These are phyloP conservation scores for Boeremia exigua DNA, from an alignment of 2,329 filamentous ascomycete genomes.

Conservation along the genomic window DNA sequence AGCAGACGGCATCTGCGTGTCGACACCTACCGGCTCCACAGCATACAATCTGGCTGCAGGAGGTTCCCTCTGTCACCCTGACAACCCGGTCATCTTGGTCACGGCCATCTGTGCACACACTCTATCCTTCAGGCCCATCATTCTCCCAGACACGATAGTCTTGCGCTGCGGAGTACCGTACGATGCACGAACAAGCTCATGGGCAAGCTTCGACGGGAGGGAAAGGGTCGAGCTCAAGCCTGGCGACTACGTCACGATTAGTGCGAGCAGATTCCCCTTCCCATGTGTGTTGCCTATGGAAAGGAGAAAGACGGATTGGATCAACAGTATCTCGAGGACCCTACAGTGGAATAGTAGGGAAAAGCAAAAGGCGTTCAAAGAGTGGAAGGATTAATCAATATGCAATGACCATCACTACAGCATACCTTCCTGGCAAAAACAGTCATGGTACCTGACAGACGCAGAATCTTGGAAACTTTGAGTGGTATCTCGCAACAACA, in stretches of 20 bases:
- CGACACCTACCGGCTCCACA: conserved; percentile 92
- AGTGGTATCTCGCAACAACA: too few species aligned
- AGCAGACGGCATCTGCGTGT: conserved; percentile 91
- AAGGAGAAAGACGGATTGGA: conserved; percentile 76
- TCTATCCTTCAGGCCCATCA: conserved; percentile 93
- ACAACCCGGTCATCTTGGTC: conserved; percentile 94
- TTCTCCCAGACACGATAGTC: conserved; percentile 94
- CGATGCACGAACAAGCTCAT: conserved; percentile 84
- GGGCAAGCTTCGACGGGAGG: conserved; percentile 97
- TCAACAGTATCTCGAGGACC: conserved; percentile 80
- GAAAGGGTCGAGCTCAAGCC: conserved; percentile 76
- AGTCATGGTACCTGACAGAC: too few species aligned
- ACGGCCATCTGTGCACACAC: conserved; percentile 96
- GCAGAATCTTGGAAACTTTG: too few species aligned
- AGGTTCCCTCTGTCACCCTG: conserved; percentile 92
- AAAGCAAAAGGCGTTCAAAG: conserved; percentile 67
- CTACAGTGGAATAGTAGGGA: conserved; percentile 82
- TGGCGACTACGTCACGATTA: conserved; percentile 85
- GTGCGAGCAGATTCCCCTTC: conserved; percentile 80
- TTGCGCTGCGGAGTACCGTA: conserved; percentile 94
- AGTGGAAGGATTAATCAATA: conserved; percentile 31
- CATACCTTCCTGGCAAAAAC: too few species aligned
- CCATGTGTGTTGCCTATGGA: conserved; percentile 76
- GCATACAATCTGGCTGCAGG: conserved; percentile 96
- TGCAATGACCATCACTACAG: too few species aligned